Conservation (phyloP, 768 basidiomycete genomes). For the Daedaleopsis nitida region DNA sequence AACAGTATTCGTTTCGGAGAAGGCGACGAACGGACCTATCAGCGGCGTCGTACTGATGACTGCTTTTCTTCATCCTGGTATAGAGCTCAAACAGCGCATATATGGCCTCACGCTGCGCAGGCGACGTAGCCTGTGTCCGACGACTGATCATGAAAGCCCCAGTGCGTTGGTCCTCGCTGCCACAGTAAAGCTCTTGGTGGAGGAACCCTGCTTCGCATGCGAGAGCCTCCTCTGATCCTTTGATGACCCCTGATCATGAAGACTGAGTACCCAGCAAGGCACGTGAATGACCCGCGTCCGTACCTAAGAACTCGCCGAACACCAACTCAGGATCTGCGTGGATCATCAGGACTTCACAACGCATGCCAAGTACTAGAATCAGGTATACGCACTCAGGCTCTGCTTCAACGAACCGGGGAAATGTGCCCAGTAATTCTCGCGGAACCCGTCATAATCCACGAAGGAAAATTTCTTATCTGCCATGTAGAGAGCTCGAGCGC, state of each 20-base stretch:
- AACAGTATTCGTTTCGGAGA: neutral
- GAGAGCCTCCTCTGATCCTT: conserved; percentile 63
- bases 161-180: neutral
- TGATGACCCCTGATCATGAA: conserved; percentile 51
- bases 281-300: too few relatives aligned
- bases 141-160: conserved; percentile 28
- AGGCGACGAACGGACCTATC: conserved; percentile 48
- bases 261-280: neutral
- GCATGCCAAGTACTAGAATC: neutral
- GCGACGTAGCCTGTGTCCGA: conserved; percentile 51
- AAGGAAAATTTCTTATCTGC: conserved; percentile 5
- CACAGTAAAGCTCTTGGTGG: conserved; percentile 43
- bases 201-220: conserved; percentile 38
- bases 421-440: conserved; percentile 58
- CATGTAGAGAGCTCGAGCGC: neutral
- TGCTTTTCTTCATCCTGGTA: conserved; percentile 42
- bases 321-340: conserved; percentile 59
- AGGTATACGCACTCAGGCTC: conserved; percentile 46
- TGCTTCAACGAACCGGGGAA: conserved; percentile 53
- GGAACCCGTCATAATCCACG: conserved; percentile 51
- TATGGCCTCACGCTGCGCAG: conserved; percentile 45
- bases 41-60: conserved; percentile 54
- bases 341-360: neutral
- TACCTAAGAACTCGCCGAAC: conserved; percentile 68
- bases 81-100: conserved; percentile 60